These are phyloP conservation scores for Centella asiatica DNA, from an alignment of 129 eudicot species.

Conservation along the genomic window DNA sequence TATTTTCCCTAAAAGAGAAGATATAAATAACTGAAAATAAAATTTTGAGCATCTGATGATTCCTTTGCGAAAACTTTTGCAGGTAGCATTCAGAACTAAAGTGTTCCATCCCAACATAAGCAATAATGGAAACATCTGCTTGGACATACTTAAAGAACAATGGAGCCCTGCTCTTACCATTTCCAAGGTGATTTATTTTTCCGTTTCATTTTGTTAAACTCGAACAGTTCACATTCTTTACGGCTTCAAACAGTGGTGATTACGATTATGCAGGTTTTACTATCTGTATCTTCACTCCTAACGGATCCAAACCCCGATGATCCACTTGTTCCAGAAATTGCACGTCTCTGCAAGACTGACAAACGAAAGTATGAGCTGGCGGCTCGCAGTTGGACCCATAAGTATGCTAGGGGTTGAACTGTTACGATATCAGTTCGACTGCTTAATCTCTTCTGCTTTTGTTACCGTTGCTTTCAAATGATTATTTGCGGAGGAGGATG, in stretches of 20 bases:
- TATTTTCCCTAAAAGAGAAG: too few relatives aligned
- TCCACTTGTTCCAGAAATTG: constrained; percentile 37
- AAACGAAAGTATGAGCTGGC: constrained; percentile 24
- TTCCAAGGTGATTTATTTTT: constrained; percentile 20
- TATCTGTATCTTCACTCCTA: constrained; percentile 30
- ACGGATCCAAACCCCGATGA: constrained; percentile 52
- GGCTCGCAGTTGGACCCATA: constrained; percentile 41
- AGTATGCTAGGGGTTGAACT: constrained; percentile 25
- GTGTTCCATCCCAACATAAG: constrained; percentile 31
- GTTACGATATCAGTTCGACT: too few relatives aligned
- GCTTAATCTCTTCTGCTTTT: too few relatives aligned
- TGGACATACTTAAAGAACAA: constrained; percentile 38
- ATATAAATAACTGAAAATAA: too few relatives aligned
- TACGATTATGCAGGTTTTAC: constrained; percentile 24
- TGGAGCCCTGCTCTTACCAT: too few relatives aligned
- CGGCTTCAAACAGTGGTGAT: not conserved
- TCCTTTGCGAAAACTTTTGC: not conserved
- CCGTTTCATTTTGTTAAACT: too few relatives aligned
- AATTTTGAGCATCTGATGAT: not conserved
- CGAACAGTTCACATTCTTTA: not conserved
- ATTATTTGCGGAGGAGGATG: too few relatives aligned
- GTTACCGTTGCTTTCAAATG: too few relatives aligned
- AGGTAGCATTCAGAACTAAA: constrained; percentile 34
- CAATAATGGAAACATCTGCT: constrained; percentile 28
- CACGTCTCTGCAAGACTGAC: constrained; percentile 28